phyloP scores from a whole-genome alignment of 1,139 yeast genomes.

The Candida pseudoviswanathii region DNA sequence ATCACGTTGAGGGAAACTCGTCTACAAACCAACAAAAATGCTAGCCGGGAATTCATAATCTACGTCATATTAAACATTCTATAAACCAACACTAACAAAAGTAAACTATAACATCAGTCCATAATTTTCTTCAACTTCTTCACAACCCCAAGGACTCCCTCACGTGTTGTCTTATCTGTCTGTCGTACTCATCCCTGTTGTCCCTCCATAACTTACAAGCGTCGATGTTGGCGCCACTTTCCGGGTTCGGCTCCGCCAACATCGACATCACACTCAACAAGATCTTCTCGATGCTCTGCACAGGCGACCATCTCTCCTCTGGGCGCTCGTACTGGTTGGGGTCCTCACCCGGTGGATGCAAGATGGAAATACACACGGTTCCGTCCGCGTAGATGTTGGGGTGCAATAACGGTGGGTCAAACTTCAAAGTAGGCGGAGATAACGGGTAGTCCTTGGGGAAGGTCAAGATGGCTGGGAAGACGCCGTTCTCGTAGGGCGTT shows the following conservation, averaged over 20 bases:
- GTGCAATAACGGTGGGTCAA: conserved; percentile 84
- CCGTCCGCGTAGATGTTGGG: conserved; percentile 96
- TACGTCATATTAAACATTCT: background rate
- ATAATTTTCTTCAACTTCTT: background rate
- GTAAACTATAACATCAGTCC: background rate
- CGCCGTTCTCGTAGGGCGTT: conserved; percentile 92
- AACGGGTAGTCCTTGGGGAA: conserved; percentile 93
- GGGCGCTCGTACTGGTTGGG: conserved; percentile 95
- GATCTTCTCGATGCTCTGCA: conserved; percentile 94
- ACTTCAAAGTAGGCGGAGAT: conserved; percentile 83
- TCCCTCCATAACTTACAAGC: conserved; percentile 97
- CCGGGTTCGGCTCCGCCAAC: conserved; percentile 96
- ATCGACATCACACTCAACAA: conserved; percentile 89
- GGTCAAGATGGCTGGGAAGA: conserved; percentile 78
- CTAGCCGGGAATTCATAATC: background rate
- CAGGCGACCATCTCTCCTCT: conserved; percentile 97
- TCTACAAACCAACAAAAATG: no score
- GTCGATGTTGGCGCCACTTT: conserved; percentile 95
- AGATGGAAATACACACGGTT: conserved; percentile 90
- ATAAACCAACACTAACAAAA: background rate
- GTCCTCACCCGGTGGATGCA: conserved; percentile 96
- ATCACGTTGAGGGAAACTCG: no score
- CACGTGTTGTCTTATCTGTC: conserved; percentile 66
- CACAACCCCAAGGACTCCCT: conserved; percentile 65
- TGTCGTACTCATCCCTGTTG: conserved; percentile 65